Percentiles rank a stretch among this genome's conserved stretches.
These are phyloP conservation scores for Elaeis oleifera DNA, from an alignment of 202 grass and related monocot species.

Conservation along the genomic window DNA sequence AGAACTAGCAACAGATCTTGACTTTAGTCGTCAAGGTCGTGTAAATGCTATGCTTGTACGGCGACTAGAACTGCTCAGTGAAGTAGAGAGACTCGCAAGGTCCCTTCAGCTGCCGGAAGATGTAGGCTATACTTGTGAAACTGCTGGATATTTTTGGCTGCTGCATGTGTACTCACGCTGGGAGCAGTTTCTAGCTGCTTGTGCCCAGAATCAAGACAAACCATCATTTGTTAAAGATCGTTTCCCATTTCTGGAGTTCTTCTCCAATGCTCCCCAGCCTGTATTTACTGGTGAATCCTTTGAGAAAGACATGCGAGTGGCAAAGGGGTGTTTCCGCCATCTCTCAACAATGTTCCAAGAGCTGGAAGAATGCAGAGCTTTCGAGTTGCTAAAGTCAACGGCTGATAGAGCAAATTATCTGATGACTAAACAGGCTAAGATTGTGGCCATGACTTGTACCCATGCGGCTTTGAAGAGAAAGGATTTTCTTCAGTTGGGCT, in stretches of 20 bases:
- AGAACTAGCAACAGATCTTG: constrained; percentile 97
- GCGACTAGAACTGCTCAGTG: constrained; percentile 66
- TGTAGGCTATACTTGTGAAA: constrained; percentile 87
- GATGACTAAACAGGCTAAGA: constrained; percentile 98
- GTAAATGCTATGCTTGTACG: constrained; percentile 94
- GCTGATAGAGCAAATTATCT: constrained; percentile 95
- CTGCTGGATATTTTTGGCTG: constrained; percentile 94
- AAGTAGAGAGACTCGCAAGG: constrained; percentile 77
- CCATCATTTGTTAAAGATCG: constrained; percentile 63
- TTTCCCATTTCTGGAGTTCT: constrained; percentile 84
- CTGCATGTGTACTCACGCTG: constrained; percentile 89
- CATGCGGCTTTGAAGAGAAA: constrained; percentile 90
- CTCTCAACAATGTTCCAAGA: constrained; percentile 94
- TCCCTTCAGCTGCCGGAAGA: constrained; percentile 86
- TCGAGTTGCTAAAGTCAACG: constrained; percentile 92
- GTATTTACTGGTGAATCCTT: constrained; percentile 77
- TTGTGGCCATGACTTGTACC: constrained; percentile 98
- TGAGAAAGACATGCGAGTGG: constrained; percentile 88
- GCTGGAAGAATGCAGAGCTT: constrained; percentile 95
- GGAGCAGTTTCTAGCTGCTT: constrained; percentile 80
- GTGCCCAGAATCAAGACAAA: constrained; percentile 64
- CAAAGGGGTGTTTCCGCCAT: constrained; percentile 87
- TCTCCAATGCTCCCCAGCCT: constrained; percentile 55
- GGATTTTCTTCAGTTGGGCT: constrained; percentile 93
- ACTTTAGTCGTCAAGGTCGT: constrained; percentile 96